Percentiles rank a stretch among this genome's conserved stretches.
phyloP scores from a whole-genome alignment of 208 protist genomes.

The Trypanosoma conorhini region DNA sequence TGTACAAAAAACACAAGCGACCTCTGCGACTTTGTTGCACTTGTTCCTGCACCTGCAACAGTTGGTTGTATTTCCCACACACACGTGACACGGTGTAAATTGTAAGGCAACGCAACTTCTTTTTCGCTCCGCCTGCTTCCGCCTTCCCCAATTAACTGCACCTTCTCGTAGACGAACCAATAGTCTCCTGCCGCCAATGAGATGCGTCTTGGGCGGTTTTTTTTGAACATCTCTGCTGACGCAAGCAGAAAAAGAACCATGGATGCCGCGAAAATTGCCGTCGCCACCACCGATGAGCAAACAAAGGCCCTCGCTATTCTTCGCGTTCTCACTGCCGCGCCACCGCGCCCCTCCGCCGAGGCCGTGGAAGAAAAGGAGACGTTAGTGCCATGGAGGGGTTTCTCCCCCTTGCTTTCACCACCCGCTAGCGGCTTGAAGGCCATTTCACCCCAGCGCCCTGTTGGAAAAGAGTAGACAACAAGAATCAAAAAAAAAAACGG shows the following conservation, averaged over 20 bases:
- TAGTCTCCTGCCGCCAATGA: background rate
- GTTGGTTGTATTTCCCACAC: background rate
- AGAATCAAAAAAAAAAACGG: conserved; percentile 15
- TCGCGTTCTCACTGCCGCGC: background rate
- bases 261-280: conserved; percentile 15
- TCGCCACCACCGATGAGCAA: background rate
- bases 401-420: background rate
- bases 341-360: background rate
- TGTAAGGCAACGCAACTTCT: background rate
- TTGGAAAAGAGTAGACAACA: too few relatives aligned
- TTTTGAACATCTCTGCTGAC: background rate
- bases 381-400: background rate
- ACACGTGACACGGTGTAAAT: conserved; percentile 9
- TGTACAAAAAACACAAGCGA: conserved; percentile 46
- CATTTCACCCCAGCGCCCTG: too few relatives aligned
- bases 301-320: background rate
- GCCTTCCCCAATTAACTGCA: background rate
- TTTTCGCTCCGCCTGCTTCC: background rate
- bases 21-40: background rate
- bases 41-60: background rate
- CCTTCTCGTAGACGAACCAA: conserved; percentile 8
- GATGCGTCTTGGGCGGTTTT: background rate
- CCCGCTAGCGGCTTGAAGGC: background rate
- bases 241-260: conserved; percentile 10
- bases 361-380: background rate